Conservation (phyloP, 2,329 filamentous ascomycete species). For the Fusarium globosum region DNA sequence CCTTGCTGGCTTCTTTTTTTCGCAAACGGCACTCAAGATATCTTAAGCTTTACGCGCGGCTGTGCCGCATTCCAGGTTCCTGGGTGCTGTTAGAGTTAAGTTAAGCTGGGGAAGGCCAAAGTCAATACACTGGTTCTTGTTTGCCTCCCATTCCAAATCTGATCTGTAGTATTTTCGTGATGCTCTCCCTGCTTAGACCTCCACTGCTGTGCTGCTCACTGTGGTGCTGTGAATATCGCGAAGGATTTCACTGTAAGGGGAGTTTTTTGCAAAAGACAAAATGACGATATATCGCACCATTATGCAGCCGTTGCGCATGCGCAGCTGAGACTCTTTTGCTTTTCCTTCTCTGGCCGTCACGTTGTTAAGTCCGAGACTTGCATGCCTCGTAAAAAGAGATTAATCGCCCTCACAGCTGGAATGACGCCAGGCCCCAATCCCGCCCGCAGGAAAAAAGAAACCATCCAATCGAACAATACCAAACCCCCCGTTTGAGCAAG, state of each 20-base stretch:
- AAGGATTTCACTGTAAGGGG: slow-evolving; percentile 24
- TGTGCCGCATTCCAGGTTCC: slow-evolving; percentile 21
- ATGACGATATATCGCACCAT: slow-evolving; percentile 3
- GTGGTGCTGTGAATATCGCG: not conserved
- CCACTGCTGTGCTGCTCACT: not conserved
- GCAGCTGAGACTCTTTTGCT: slow-evolving; percentile 3
- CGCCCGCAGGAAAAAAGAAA: not conserved
- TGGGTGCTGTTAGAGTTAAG: not conserved
- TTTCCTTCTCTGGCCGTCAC: not conserved
- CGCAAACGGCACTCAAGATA: slow-evolving; percentile 15
- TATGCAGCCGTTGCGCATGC: not conserved
- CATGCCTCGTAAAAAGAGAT: not conserved
- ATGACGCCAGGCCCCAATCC: slow-evolving; percentile 8
- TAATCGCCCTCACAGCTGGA: slow-evolving; percentile 5
- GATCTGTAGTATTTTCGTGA: not conserved
- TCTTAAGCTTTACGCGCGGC: not conserved
- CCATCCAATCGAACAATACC: not conserved
- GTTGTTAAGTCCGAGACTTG: slow-evolving; percentile 34
- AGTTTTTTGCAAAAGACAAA: not conserved
- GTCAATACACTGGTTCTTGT: not conserved
- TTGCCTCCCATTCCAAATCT: slow-evolving; percentile 4
- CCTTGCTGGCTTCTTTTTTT: not conserved
- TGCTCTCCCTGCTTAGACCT: slow-evolving; percentile 24
- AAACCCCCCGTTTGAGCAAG: not conserved
- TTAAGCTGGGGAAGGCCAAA: not conserved